A percentile compares a stretch with the other conserved stretches of the same genome.
These are phyloP conservation scores for Chaetomium strumarium DNA, from an alignment of 2,329 filamentous ascomycete genomes.

Conservation along the genomic window DNA sequence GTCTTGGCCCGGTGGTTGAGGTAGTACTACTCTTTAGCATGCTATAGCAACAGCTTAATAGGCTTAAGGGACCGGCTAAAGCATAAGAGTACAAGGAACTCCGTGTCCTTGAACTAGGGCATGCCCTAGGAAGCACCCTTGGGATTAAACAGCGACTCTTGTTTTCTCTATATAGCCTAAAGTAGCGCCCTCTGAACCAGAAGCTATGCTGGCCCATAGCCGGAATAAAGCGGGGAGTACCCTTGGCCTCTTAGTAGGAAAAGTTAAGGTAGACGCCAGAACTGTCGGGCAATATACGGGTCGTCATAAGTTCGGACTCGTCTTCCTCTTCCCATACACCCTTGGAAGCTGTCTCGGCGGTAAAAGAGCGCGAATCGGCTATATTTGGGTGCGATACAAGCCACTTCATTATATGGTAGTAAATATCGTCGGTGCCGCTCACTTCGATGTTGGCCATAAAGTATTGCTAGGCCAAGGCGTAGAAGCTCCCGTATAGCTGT, in stretches of 20 bases:
- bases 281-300: constrained; percentile 34
- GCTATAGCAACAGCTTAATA: constrained; percentile 50
- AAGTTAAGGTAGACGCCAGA: constrained; percentile 52
- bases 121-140: constrained; percentile 28
- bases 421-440: constrained; percentile 51
- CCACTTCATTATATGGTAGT: constrained; percentile 53
- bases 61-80: constrained; percentile 48
- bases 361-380: constrained; percentile 45
- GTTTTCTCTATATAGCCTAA: constrained; percentile 41
- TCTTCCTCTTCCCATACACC: constrained; percentile 53
- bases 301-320: constrained; percentile 36
- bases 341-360: constrained; percentile 49
- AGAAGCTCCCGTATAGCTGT: constrained; percentile 31
- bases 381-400: constrained; percentile 48
- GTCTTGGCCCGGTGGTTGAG: constrained; percentile 50
- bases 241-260: constrained; percentile 50
- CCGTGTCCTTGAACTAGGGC: constrained; percentile 43
- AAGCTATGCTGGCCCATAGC: constrained; percentile 49
- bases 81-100: constrained; percentile 49
- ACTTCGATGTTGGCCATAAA: constrained; percentile 50
- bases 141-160: constrained; percentile 36
- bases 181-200: constrained; percentile 49
- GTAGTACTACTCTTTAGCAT: constrained; percentile 49
- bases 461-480: constrained; percentile 36
- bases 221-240: constrained; percentile 48